Evolutionary conservation across 805 yeast species (phyloP).

Genomic region (Grigorovia humatica): DNA sequence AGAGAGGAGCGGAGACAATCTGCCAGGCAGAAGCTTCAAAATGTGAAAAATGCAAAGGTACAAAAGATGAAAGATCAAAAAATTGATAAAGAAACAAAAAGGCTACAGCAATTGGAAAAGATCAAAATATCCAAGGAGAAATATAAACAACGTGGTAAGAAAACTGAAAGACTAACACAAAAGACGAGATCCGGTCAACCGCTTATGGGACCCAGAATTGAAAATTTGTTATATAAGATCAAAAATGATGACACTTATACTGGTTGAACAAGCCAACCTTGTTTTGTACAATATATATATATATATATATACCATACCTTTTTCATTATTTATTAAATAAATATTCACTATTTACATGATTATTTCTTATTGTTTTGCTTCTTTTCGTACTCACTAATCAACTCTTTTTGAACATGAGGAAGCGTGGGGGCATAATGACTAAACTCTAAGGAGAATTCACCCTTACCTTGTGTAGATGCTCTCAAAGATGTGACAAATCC

Average conservation of each 20-base stretch:
- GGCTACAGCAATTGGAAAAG: slow-evolving; percentile 33
- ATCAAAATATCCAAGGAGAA: slow-evolving; percentile 31
- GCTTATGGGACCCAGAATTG: slow-evolving; percentile 80
- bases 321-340: too few species aligned
- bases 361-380: slow-evolving; percentile 25
- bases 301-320: too few species aligned
- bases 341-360: not conserved
- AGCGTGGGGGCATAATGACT: slow-evolving; percentile 85
- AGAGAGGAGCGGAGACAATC: slow-evolving; percentile 15
- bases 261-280: slow-evolving; percentile 1
- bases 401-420: slow-evolving; percentile 80
- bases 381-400: slow-evolving; percentile 75
- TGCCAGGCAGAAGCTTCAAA: slow-evolving; percentile 24
- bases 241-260: slow-evolving; percentile 36
- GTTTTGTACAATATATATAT: not conserved
- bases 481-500: slow-evolving; percentile 93
- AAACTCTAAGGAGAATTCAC: slow-evolving; percentile 94
- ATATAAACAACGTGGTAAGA: slow-evolving; percentile 33
- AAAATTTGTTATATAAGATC: slow-evolving; percentile 66
- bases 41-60: slow-evolving; percentile 29
- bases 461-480: slow-evolving; percentile 97
- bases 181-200: slow-evolving; percentile 79
- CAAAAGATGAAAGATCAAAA: slow-evolving; percentile 28
- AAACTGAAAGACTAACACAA: slow-evolving; percentile 36
- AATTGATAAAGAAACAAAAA: slow-evolving; percentile 28